Evolutionary conservation across 2,329 filamentous ascomycete species (phyloP).

Genomic region (Aspergillus udagawae): DNA sequence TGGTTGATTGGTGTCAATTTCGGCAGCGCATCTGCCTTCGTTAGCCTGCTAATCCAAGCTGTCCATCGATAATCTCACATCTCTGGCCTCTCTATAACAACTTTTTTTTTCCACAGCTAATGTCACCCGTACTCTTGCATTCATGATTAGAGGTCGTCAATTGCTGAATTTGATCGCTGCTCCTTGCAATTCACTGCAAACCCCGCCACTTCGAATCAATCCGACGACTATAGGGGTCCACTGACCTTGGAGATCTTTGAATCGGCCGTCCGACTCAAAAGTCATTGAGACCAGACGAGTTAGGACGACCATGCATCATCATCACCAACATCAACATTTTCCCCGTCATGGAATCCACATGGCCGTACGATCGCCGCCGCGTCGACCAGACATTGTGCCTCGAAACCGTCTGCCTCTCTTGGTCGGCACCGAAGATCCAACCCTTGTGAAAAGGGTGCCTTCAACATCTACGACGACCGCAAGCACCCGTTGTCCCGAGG

Average conservation of each 20-base stretch:
- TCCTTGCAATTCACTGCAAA: not conserved
- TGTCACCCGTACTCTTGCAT: not conserved
- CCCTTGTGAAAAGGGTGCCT: conserved; percentile 27
- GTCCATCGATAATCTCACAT: not conserved
- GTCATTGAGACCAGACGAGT: not conserved
- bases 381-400: conserved; percentile 25
- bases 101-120: not conserved
- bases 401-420: conserved; percentile 21
- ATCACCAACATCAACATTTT: conserved; percentile 20
- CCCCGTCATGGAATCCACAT: conserved; percentile 23
- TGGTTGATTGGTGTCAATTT: conserved; percentile 8
- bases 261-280: not conserved
- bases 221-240: not conserved
- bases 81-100: not conserved
- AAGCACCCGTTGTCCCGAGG: conserved; percentile 15
- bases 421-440: conserved; percentile 16
- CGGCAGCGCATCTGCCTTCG: not conserved
- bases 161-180: not conserved
- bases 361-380: conserved; percentile 16
- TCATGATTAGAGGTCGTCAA: not conserved
- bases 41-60: not conserved
- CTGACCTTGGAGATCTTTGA: not conserved
- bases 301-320: conserved; percentile 21
- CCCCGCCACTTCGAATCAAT: not conserved
- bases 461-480: conserved; percentile 13